Conservation (phyloP, 768 basidiomycete genomes). For the Naganishia antarctica region DNA sequence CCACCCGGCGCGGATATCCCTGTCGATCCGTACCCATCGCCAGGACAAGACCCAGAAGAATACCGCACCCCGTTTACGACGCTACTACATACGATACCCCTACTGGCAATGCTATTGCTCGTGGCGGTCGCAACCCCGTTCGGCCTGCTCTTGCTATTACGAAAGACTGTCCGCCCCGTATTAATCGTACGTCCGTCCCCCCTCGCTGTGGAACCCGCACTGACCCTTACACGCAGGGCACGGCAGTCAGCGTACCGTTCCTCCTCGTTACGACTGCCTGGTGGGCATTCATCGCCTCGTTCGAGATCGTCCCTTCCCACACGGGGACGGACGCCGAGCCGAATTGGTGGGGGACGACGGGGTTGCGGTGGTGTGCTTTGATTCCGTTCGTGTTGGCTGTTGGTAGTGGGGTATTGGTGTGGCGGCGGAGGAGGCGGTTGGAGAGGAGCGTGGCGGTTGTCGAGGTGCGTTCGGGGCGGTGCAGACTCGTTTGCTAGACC, state of each 20-base stretch:
- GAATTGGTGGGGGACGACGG: slow-evolving; percentile 48
- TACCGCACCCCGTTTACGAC: slow-evolving; percentile 39
- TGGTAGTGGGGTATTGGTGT: slow-evolving; percentile 59
- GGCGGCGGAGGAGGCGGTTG: slow-evolving; percentile 61
- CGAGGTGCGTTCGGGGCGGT: slow-evolving; percentile 40
- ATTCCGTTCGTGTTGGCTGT: slow-evolving; percentile 67
- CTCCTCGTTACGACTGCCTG: slow-evolving; percentile 43
- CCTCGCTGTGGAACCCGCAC: background rate
- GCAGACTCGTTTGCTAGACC: too few relatives aligned
- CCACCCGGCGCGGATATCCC: slow-evolving; percentile 13
- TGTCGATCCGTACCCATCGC: background rate
- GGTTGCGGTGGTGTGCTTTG: slow-evolving; percentile 72
- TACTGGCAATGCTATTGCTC: slow-evolving; percentile 41
- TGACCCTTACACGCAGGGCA: slow-evolving; percentile 27
- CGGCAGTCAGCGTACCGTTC: slow-evolving; percentile 45
- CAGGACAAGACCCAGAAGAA: slow-evolving; percentile 24
- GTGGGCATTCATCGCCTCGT: slow-evolving; percentile 46
- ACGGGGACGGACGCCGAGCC: slow-evolving; percentile 32
- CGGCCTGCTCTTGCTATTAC: slow-evolving; percentile 55
- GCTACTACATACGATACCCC: slow-evolving; percentile 32
- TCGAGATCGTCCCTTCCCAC: slow-evolving; percentile 37
- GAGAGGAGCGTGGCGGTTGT: slow-evolving; percentile 50
- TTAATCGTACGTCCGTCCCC: slow-evolving; percentile 63
- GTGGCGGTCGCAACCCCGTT: slow-evolving; percentile 40
- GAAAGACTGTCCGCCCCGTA: slow-evolving; percentile 76